Percentiles rank a stretch among this genome's conserved stretches.
Conservation (phyloP, 106 monocot species). For the Allium sativum region DNA sequence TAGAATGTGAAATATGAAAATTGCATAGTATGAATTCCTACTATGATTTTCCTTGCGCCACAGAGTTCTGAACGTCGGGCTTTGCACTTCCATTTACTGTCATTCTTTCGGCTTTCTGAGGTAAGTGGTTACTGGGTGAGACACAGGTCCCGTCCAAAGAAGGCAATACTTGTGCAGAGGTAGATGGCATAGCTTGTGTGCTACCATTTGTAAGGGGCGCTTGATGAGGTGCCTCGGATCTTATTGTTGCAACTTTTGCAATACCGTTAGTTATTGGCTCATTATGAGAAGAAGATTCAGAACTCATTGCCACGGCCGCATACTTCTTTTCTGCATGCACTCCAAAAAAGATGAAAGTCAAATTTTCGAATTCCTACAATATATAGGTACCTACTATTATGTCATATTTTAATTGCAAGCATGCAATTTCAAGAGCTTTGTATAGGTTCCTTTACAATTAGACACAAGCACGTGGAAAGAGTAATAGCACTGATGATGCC, state of each 20-base stretch:
- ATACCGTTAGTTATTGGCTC: conserved; percentile 24
- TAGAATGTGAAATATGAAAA: too few relatives aligned
- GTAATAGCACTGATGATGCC: not conserved
- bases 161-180: conserved; percentile 10
- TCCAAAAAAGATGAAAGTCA: not conserved
- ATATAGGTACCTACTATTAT: too few relatives aligned
- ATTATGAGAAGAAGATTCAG: conserved; percentile 18
- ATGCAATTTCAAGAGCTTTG: not conserved
- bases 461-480: not conserved
- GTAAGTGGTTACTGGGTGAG: conserved; percentile 16
- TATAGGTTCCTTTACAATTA: not conserved
- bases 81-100: conserved; percentile 23
- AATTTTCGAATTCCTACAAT: too few relatives aligned
- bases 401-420: not conserved
- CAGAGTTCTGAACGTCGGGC: conserved; percentile 20
- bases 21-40: too few relatives aligned
- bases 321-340: conserved; percentile 34
- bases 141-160: conserved; percentile 13
- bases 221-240: conserved; percentile 9
- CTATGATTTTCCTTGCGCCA: conserved; percentile 6
- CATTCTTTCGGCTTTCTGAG: conserved; percentile 7
- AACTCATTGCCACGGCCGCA: conserved; percentile 26
- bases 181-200: conserved; percentile 6
- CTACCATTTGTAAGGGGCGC: conserved; percentile 10
- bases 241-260: conserved; percentile 9